Base-by-base conservation (phyloP, 306 rosid genomes). In the Rosa rugosa region DNA sequence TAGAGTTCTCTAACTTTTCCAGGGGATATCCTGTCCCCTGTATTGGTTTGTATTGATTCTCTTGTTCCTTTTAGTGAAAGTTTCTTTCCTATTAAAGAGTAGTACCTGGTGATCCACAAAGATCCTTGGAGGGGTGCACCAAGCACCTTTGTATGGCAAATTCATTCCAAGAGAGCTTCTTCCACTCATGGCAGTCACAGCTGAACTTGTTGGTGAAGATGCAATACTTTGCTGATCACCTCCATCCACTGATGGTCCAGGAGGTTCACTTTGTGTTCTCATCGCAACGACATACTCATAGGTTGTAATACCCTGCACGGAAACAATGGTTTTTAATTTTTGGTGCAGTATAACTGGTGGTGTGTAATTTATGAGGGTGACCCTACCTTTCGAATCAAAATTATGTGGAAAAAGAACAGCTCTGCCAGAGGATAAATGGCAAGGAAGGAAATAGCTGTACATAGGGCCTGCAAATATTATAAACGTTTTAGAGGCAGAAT, bases 91-190 rank as follows among this genome's bases (percentile, higher is more conserved):
- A 65, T 17, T 4, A 36, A 36, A 65, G 2, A 65, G 79, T 38
- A 65, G 63, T 88, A 92, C 96, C 93, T 85, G 96, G 71, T 90
- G 89, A 77, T 92, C 97, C 97, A 92, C 89, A 77, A 90, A 92
- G 62, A 92, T 90, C 86, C 97, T 82, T 73, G 96, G 97, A 65
- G 96, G 97, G 27, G 97, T 92, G 77, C 96, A 92, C 97, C 96
- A 92, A 77, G 91, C 91, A 46, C 93, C 96, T 82, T 89, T 90
- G 76, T 87, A 85, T 82, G 86, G 93, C 88, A 92, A 86, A 82
- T 90, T 81, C 87, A 87, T 85, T 81, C 96, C 97, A 68, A 86
- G 89, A 31, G 96, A 90, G 89, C 96, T 90, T 86, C 89, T 92
- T 73, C 97, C 97, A 83, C 97, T 92, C 34, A 89, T 62, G 77